Conservation (phyloP, 2,329 filamentous ascomycete species). For the Chalaropsis ovoidea region DNA sequence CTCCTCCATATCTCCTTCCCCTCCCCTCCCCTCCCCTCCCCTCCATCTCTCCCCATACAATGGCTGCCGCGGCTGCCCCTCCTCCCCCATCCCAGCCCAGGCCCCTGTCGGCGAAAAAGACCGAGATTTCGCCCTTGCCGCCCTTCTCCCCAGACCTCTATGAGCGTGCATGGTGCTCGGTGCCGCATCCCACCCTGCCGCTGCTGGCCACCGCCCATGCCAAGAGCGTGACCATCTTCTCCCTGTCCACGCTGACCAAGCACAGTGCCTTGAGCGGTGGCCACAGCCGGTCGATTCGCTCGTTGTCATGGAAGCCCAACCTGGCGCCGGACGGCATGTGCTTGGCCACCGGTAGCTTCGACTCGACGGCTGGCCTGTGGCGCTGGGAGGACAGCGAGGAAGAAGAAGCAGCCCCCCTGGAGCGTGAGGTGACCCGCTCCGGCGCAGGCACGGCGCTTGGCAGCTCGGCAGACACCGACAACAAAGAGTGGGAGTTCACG, state of each 20-base stretch:
- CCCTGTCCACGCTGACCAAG: conserved; percentile 65
- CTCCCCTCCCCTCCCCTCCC: not conserved
- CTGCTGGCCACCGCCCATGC: conserved; percentile 81
- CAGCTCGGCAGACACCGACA: conserved; percentile 30
- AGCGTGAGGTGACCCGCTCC: conserved; percentile 26
- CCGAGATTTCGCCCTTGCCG: conserved; percentile 38
- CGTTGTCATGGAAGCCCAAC: conserved; percentile 76
- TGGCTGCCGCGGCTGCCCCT: conserved; percentile 13
- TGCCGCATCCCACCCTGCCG: conserved; percentile 77
- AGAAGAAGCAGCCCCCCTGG: conserved; percentile 20
- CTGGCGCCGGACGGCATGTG: conserved; percentile 54
- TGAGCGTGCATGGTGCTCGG: conserved; percentile 73
- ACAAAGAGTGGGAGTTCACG: conserved; percentile 82
- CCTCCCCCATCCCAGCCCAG: not conserved
- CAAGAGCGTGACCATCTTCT: conserved; percentile 83
- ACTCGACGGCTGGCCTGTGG: conserved; percentile 82
- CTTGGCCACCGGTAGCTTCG: conserved; percentile 86
- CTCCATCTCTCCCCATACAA: conserved; percentile 2
- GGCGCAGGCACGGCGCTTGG: conserved; percentile 24
- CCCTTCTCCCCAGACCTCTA: conserved; percentile 48
- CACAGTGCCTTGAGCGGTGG: conserved; percentile 75
- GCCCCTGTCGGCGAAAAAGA: conserved; percentile 18
- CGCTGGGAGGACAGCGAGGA: conserved; percentile 41
- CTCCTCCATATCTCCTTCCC: conserved; percentile 7
- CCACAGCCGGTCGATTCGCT: conserved; percentile 81